Evolutionary conservation across 2,329 filamentous ascomycete genomes (phyloP).

Genomic region (Chaetothyriales sp.): DNA sequence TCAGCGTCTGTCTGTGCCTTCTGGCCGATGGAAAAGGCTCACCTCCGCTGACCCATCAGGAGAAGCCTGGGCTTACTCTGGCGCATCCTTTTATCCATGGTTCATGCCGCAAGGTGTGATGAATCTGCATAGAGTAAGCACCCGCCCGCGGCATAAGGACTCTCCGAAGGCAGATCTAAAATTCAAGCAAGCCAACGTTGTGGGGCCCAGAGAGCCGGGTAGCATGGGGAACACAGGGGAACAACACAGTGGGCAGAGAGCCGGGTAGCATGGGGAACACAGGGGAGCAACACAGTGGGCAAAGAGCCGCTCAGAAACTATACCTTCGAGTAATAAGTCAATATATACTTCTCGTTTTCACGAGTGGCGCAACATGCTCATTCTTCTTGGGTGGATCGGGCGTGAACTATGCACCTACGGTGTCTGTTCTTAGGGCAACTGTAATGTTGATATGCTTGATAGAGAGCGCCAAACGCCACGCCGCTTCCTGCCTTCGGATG

Average conservation of each 20-base stretch:
- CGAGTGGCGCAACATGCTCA: not conserved
- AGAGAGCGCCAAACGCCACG: not conserved
- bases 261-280: no score
- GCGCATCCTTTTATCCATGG: constrained; percentile 29
- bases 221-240: no score
- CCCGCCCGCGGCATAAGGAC: not conserved
- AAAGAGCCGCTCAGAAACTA: not conserved
- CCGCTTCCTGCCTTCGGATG: not conserved
- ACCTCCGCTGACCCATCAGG: constrained; percentile 93
- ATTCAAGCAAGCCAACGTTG: not conserved
- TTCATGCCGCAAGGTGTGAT: not conserved
- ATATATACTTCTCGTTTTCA: not conserved
- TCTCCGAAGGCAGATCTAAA: not conserved
- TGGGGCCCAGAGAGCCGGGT: no score
- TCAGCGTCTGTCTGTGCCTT: not conserved
- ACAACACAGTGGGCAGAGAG: no score
- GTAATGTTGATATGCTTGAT: not conserved
- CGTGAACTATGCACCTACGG: not conserved
- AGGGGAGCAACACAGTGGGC: no score
- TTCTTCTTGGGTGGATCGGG: not conserved
- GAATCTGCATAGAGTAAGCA: not conserved
- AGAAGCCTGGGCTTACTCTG: constrained; percentile 69
- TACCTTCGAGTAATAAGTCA: not conserved
- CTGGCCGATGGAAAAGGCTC: constrained; percentile 20
- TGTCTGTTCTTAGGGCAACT: not conserved